Base-by-base conservation (phyloP, 176 grass and related monocot species). In the Triticum turgidum region DNA sequence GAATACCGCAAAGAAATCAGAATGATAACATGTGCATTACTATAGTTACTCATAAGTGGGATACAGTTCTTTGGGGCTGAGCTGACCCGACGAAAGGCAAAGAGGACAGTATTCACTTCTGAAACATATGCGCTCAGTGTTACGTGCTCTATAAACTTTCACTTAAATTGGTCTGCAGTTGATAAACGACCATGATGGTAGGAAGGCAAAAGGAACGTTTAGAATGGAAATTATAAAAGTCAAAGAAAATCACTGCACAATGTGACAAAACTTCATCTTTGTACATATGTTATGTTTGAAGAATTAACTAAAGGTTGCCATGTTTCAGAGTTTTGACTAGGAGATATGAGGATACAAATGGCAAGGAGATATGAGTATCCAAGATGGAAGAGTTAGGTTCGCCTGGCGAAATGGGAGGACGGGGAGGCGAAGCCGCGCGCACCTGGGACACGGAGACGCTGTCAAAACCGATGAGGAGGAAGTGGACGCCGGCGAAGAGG, bases 381-480 rank as follows among this genome's bases (percentile, higher is more conserved):
- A 27, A 9, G 24, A 6, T 5, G 17, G 14, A 24, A 30, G 5
- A 25, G 72, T 4, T 30, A 4, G 58, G 20, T 17, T 22, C 10
- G 3, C 41, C 22, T 6, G 21, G 17, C 4, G 52, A 29, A 18
- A 38, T 6, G 34, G 18, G 21, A 42, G 73, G 44, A 18, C 9
- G 10, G 21, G 69, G 5, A 54, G 6, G 49, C 45, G 8, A 34
- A 65, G 12, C 25, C 49, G 4, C 49, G 17, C n/a, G 56, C 44
- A 98, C 96, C 96, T 95, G 93, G 61, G 90, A 76, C 67, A 86
- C 84, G 67, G 83, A 87, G 15, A 82, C 84, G 59, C 69, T 49
- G 54, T 95, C 90, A 76, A 98, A 98, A 11, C 96, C 93, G 73
- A 92, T 65, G 42, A 95, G 91, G 51, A 91, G 42, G 76, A 98